phyloP scores from a whole-genome alignment of 2,329 filamentous ascomycete species.

The Xylaria polymorpha region DNA sequence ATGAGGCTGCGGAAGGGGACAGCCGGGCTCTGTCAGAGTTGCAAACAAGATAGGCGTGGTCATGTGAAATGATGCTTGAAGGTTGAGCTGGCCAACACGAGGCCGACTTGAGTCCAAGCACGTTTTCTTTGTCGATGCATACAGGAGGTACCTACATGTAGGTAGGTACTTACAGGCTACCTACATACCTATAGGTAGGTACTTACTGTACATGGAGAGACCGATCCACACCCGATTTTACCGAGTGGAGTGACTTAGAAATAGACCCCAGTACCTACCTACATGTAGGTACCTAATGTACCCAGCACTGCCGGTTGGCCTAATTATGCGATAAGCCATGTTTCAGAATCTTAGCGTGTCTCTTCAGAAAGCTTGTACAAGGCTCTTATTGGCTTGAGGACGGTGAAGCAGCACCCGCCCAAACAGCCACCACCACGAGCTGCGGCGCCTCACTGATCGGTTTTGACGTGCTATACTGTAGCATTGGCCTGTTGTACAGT shows the following conservation, averaged over 20 bases:
- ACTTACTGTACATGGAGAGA: too few species aligned
- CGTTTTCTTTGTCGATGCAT: neutral
- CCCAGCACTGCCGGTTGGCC: conserved; percentile 18
- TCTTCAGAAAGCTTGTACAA: conserved; percentile 17
- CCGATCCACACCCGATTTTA: too few species aligned
- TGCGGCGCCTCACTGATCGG: conserved; percentile 9
- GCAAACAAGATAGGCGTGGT: too few species aligned
- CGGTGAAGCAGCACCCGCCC: conserved; percentile 8
- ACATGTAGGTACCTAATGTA: too few species aligned
- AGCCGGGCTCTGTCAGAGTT: too few species aligned
- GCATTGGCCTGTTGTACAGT: conserved; percentile 9
- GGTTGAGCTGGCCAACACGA: neutral
- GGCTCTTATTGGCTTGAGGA: conserved; percentile 31
- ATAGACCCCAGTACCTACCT: too few species aligned
- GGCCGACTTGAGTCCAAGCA: neutral
- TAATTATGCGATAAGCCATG: conserved; percentile 34
- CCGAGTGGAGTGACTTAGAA: too few species aligned
- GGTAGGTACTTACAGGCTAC: too few species aligned
- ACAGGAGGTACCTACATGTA: too few species aligned
- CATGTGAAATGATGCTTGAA: neutral
- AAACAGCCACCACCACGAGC: neutral
- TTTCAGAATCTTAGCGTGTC: conserved; percentile 41
- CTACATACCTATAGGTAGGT: neutral
- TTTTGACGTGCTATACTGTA: conserved; percentile 19
- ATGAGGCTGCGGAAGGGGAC: neutral